Percentiles rank a stretch among this genome's conserved stretches.
Conservation (phyloP, 345 rosid species). For the Laguncularia racemosa region DNA sequence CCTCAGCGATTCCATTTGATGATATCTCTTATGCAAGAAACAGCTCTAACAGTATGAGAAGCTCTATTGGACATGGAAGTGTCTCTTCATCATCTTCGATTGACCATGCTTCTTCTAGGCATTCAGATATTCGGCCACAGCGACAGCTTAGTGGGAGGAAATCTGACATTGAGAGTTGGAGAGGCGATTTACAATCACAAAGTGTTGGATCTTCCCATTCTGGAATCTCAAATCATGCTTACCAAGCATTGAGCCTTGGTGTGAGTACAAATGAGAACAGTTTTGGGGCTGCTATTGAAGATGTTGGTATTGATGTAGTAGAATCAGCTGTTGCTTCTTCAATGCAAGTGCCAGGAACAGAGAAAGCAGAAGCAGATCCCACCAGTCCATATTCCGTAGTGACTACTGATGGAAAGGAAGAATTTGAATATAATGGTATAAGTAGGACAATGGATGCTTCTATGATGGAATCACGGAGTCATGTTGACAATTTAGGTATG, state of each 20-base stretch:
- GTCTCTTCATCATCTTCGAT: constrained; percentile 75
- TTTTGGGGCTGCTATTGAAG: constrained; percentile 20
- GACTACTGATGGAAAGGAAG: constrained; percentile 14
- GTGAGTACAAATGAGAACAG: constrained; percentile 33
- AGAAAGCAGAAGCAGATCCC: constrained; percentile 23
- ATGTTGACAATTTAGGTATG: constrained; percentile 17
- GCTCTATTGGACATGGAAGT: constrained; percentile 72
- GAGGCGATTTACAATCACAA: constrained; percentile 54
- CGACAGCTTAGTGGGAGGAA: constrained; percentile 66
- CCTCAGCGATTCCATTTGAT: constrained; percentile 52
- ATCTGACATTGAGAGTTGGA: constrained; percentile 60
- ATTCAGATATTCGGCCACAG: constrained; percentile 47
- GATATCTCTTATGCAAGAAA: constrained; percentile 65
- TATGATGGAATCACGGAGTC: constrained; percentile 25
- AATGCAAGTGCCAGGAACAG: constrained; percentile 22
- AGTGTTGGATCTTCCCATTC: constrained; percentile 47
- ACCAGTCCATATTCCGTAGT: constrained; percentile 18
- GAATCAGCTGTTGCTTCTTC: constrained; percentile 31
- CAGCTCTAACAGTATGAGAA: constrained; percentile 62
- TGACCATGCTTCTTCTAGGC: constrained; percentile 66
- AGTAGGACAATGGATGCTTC: constrained; percentile 31
- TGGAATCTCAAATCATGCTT: constrained; percentile 40
- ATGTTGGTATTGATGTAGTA: constrained; percentile 22
- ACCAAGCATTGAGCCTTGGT: constrained; percentile 47
- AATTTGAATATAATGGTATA: constrained; percentile 20